Base-by-base conservation (phyloP, 2,329 filamentous ascomycete genomes). In the Neopestalotiopsis sp. region DNA sequence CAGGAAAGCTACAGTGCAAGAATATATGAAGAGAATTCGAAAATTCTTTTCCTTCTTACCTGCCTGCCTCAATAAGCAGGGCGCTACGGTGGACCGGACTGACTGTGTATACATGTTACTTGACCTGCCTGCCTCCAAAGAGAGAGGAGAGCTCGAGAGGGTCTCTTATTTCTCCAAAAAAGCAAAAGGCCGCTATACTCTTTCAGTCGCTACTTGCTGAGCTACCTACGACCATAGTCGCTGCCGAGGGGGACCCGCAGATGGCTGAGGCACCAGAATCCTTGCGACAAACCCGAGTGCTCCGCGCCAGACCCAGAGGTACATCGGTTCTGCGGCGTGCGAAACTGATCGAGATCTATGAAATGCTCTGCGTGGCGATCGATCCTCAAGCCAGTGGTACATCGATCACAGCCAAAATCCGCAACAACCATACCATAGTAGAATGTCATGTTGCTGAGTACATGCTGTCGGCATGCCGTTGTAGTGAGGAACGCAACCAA, bases 381-480 rank as follows among this genome's bases (percentile, higher is more conserved):
- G 65, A 67, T 59, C 65, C 28, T 42, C 58, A 30, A 24, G 10
- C 32, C 34, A 17, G 34, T n/a, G 24, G 65, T 60, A 12, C 30
- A 59, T 67, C 65, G 65, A 67, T 28, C 28, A 17, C 45, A 17
- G n/a, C 14, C 45, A 49, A 49, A 49, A 49, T 3, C 42, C 45
- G 45, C 45, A 9, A 49, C 14, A 49, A 6, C 34, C 34, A 38
- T 38, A 38, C 45, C 45, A 9, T n/a, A n/a, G 45, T 13, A 67
- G 40, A 59, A 56, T 67, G 65, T 30, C 28, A 61, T 61, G 52
- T 59, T 60, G 14, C 65, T 42, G 32, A 67, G 65, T 67, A 67
- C 65, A 40, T 67, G 52, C 56, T 38, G 65, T 38, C 30, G 42
- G 65, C 65, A 67, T 60, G 65, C 56, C 56, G 45, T 57, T 59